phyloP scores from a whole-genome alignment of 139 green algal species.

The Picochlorum sp. region DNA sequence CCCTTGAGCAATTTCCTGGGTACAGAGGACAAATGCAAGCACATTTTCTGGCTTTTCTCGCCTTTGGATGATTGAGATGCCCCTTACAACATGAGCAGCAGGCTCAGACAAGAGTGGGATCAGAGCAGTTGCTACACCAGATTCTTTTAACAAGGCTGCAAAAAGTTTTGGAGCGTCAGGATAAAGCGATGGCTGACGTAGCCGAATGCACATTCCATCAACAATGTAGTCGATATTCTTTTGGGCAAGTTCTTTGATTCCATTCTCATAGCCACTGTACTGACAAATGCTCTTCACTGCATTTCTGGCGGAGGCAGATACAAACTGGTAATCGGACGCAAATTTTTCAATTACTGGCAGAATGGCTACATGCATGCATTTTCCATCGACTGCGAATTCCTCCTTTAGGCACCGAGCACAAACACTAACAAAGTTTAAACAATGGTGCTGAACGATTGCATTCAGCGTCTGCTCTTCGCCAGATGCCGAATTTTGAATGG shows the following conservation, averaged over 20 bases:
- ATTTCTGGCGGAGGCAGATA: slow-evolving; percentile 36
- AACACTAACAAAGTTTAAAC: slow-evolving; percentile 44
- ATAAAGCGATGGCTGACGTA: slow-evolving; percentile 35
- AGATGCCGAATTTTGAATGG: neutral
- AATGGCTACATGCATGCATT: slow-evolving; percentile 43
- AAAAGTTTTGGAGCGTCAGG: slow-evolving; percentile 56
- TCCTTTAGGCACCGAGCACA: slow-evolving; percentile 32
- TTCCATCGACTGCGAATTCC: slow-evolving; percentile 32
- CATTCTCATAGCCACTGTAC: slow-evolving; percentile 38
- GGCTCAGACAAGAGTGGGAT: slow-evolving; percentile 73
- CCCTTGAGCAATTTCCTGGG: slow-evolving; percentile 29
- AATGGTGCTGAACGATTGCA: slow-evolving; percentile 43
- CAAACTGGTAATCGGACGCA: slow-evolving; percentile 42
- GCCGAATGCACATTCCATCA: slow-evolving; percentile 56
- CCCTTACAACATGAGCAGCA: slow-evolving; percentile 40
- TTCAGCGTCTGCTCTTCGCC: slow-evolving; percentile 32
- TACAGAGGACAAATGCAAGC: slow-evolving; percentile 42
- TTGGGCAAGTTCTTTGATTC: slow-evolving; percentile 38
- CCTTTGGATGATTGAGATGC: slow-evolving; percentile 50
- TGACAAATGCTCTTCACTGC: slow-evolving; percentile 37
- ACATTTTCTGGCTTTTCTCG: slow-evolving; percentile 40
- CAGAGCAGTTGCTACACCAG: slow-evolving; percentile 46
- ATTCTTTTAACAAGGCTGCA: slow-evolving; percentile 50
- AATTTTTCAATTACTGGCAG: slow-evolving; percentile 70
- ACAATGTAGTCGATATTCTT: slow-evolving; percentile 74